Percentiles rank a stretch among this genome's conserved stretches.
Evolutionary conservation across 2,329 filamentous ascomycete genomes (phyloP).

Genomic region (Scorias spongiosa): DNA sequence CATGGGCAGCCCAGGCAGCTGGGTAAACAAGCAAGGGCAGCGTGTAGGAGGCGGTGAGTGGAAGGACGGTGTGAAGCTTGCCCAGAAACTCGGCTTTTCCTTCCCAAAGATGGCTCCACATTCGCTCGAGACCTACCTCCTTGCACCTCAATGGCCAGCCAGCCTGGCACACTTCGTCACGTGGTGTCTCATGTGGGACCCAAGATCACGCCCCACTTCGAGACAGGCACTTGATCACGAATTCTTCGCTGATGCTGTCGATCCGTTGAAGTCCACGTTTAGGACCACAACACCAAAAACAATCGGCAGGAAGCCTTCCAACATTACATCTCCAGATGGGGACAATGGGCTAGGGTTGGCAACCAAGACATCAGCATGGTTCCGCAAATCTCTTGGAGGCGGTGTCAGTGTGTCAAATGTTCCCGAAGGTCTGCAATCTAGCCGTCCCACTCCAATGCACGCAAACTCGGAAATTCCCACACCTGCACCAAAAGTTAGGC

Average conservation of each 20-base stretch:
- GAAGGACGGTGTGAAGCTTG: conserved; percentile 84
- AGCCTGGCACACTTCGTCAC: conserved; percentile 87
- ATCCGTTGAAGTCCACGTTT: conserved; percentile 43
- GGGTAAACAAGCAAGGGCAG: conserved; percentile 82
- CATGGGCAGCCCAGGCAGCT: conserved; percentile 96
- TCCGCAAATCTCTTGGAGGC: conserved; percentile 83
- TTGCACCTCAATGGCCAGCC: conserved; percentile 77
- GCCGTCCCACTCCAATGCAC: conserved; percentile 28
- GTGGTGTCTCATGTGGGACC: conserved; percentile 98
- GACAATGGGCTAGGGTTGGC: conserved; percentile 45
- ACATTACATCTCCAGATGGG: conserved; percentile 48
- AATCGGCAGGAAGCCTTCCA: conserved; percentile 80
- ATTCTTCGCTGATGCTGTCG: conserved; percentile 83
- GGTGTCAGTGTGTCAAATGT: conserved; percentile 39
- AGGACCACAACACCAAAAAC: conserved; percentile 55
- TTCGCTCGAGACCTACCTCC: conserved; percentile 85
- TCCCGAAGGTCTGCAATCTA: conserved; percentile 41
- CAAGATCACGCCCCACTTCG: conserved; percentile 78
- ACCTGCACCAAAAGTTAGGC: conserved; percentile 35
- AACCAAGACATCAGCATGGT: conserved; percentile 81
- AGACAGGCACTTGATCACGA: conserved; percentile 89
- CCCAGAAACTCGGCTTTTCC: conserved; percentile 92
- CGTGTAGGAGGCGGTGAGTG: conserved; percentile 92
- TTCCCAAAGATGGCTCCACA: conserved; percentile 99
- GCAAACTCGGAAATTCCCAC: conserved; percentile 28